These are phyloP conservation scores for Spirogloea muscicola DNA, from an alignment of 139 green algal genomes.

Conservation along the genomic window DNA sequence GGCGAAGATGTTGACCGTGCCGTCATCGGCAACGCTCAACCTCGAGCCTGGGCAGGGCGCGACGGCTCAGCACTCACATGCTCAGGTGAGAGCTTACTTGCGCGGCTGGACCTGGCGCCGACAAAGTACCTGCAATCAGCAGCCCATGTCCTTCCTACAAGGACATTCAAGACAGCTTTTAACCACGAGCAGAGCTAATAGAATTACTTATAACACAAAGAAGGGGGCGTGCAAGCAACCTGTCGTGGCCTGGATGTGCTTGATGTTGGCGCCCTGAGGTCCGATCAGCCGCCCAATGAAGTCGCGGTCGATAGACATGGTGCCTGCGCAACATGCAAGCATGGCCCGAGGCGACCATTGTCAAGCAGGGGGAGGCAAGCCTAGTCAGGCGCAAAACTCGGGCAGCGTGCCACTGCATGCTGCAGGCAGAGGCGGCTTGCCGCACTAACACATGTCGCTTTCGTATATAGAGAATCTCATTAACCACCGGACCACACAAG, in stretches of 20 bases:
- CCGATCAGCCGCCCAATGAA: slow-evolving; percentile 58
- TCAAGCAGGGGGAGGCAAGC: too few species aligned
- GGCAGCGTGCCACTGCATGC: too few species aligned
- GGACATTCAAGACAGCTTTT: neutral
- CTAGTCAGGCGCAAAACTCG: too few species aligned
- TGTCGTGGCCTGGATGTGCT: slow-evolving; percentile 48
- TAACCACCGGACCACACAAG: neutral
- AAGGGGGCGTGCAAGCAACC: too few species aligned
- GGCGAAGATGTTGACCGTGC: slow-evolving; percentile 39
- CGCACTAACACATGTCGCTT: too few species aligned
- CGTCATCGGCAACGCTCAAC: slow-evolving; percentile 25
- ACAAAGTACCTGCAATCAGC: neutral
- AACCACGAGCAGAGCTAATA: neutral
- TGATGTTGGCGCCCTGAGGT: slow-evolving; percentile 48
- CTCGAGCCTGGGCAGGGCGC: slow-evolving; percentile 2
- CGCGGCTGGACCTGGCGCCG: neutral
- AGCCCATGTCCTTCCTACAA: neutral
- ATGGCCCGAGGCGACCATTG: too few species aligned
- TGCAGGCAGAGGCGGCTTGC: too few species aligned
- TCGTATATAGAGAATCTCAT: too few species aligned
- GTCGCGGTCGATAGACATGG: slow-evolving; percentile 38
- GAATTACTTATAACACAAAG: neutral
- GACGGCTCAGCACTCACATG: neutral
- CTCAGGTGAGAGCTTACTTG: neutral
- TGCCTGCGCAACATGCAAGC: too few species aligned